Evolutionary conservation across 2,329 filamentous ascomycete species (phyloP), one percentile per base, ranked within the genome.

Genomic region (Aspergillus neotritici): DNA sequence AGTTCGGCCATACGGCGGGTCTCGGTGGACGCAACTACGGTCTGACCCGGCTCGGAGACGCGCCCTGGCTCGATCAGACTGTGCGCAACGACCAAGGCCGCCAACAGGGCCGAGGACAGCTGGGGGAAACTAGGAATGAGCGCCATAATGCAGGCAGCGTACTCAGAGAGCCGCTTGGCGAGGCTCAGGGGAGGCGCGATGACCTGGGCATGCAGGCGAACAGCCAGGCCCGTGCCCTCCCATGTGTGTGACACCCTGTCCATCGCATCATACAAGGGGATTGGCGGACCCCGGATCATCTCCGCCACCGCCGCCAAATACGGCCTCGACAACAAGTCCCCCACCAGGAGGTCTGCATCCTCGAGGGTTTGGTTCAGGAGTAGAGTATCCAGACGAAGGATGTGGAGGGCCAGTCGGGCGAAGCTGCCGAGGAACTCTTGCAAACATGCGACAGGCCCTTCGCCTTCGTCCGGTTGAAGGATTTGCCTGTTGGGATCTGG

Each of bases 361-460:
- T 64, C 50, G 11, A 53, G 42, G 33, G 62, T 44, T 12, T 54
- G 48, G 11, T 48, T 50, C 40, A 74, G 46, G n/a, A 59, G 49
- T 17, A 52, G 35, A 13, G 52, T 63, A 47, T 75, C 72, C 41
- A 71, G 52, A 10, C 55, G 54, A 31, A 71, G 49, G 33, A 75
- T 54, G 34, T 69, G 69, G 11, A 70, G 51, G 4, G 68, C 53
- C 31, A 74, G 56, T 16, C 57, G 63, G 30, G 62, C 61, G 50
- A 61, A 74, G 31, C 61, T 54, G 10, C 65, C 51, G 37, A 72
- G 61, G 37, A 73, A 69, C 17, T 67, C 63, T 45, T 70, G 64
- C n/a, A 73, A 44, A 36, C 58, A 63, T 10, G 36, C 34, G 51
- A 61, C 62, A 5, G 53, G 46, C 4, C 56, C 57, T 9, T 54